A percentile compares a stretch with the other conserved stretches of the same genome.
These are phyloP conservation scores for Gymnopus androsaceus DNA, from an alignment of 1,284 basidiomycete species.

Conservation along the genomic window DNA sequence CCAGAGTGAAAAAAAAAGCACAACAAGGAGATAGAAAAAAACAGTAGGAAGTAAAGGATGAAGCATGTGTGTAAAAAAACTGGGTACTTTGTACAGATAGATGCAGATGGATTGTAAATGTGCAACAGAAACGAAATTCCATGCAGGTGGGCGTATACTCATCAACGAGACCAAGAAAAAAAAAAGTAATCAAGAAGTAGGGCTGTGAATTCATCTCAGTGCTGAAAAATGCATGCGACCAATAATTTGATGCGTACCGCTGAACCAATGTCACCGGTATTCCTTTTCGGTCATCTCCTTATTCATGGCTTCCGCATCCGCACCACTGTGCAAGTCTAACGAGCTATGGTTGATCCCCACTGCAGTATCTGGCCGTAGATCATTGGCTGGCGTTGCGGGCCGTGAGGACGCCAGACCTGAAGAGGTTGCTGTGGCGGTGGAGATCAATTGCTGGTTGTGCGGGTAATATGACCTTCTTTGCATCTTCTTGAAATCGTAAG, in stretches of 20 bases:
- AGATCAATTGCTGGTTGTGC: conserved; percentile 68
- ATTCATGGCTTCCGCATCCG: conserved; percentile 35
- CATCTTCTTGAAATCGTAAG: conserved; percentile 86
- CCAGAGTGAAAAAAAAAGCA: background rate
- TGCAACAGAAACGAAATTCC: background rate
- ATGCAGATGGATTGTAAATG: conserved; percentile 4
- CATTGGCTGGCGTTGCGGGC: conserved; percentile 49
- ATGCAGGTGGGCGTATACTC: background rate
- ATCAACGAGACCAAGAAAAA: background rate
- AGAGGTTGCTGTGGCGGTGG: conserved; percentile 53
- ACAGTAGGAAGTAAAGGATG: background rate
- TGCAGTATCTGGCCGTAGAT: conserved; percentile 39
- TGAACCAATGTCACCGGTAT: conserved; percentile 31
- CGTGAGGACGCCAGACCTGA: conserved; percentile 51
- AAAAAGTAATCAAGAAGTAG: background rate
- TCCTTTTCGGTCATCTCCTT: conserved; percentile 41
- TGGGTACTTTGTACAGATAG: background rate
- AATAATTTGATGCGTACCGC: background rate
- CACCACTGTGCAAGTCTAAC: conserved; percentile 35
- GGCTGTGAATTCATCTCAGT: background rate
- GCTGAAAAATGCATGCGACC: background rate
- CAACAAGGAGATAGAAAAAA: background rate
- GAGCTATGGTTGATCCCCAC: conserved; percentile 41
- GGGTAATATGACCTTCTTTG: conserved; percentile 82
- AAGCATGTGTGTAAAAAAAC: background rate